phyloP scores from a whole-genome alignment of 176 grass and related monocot genomes.

The Oryza brachyantha region DNA sequence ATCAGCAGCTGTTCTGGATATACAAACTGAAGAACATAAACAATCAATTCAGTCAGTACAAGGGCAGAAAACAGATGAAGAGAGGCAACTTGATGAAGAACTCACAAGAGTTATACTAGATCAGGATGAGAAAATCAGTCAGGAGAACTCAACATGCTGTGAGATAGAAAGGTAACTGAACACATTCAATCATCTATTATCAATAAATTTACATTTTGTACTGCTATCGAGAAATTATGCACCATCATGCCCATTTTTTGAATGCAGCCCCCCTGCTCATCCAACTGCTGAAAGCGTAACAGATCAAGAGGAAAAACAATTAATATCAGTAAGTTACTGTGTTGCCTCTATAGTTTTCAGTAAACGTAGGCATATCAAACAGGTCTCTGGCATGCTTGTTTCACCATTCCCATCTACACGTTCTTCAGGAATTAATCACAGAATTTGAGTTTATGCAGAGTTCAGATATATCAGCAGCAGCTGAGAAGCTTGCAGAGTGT shows the following conservation, averaged over 20 bases:
- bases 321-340: conserved; percentile 55
- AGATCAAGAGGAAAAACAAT: conserved; percentile 36
- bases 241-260: neutral
- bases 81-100: conserved; percentile 20
- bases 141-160: conserved; percentile 13
- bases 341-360: neutral
- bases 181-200: neutral
- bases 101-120: neutral
- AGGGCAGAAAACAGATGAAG: neutral
- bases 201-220: neutral
- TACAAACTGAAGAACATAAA: neutral
- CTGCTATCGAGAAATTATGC: neutral
- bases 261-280: conserved; percentile 39
- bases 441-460: conserved; percentile 35
- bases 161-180: conserved; percentile 49
- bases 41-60: neutral
- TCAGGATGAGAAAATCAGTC: neutral
- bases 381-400: neutral
- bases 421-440: neutral
- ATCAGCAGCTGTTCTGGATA: neutral
- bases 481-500: conserved; percentile 70
- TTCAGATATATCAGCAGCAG: conserved; percentile 42
- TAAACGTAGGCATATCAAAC: neutral
- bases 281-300: conserved; percentile 19
- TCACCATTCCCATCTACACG: neutral